phyloP scores from a whole-genome alignment of 495 filamentous ascomycete species.

The Amniculicola lignicola region DNA sequence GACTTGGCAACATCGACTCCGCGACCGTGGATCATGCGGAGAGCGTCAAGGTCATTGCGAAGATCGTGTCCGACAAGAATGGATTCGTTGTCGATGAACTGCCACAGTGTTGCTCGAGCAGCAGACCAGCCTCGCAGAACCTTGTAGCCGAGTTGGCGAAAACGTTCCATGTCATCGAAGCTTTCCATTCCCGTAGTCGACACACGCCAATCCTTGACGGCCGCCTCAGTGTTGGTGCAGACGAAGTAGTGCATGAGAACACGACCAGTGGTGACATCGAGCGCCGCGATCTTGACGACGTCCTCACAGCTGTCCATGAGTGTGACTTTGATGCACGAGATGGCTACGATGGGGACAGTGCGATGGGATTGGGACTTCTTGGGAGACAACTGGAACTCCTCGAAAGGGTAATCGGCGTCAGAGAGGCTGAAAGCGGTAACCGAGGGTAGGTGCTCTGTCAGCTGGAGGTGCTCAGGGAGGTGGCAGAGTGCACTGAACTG shows the following conservation, averaged over 20 bases:
- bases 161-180: slow-evolving; percentile 37
- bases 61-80: slow-evolving; percentile 50
- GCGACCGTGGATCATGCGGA: slow-evolving; percentile 45
- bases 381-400: slow-evolving; percentile 21
- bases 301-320: slow-evolving; percentile 13
- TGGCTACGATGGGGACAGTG: slow-evolving; percentile 1
- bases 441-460: slow-evolving; percentile 18
- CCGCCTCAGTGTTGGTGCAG: slow-evolving; percentile 31
- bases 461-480: slow-evolving; percentile 16
- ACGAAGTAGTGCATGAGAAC: slow-evolving; percentile 48
- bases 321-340: slow-evolving; percentile 20
- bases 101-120: slow-evolving; percentile 45
- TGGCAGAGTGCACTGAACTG: slow-evolving; percentile 14
- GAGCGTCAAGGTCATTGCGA: slow-evolving; percentile 45
- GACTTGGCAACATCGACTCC: slow-evolving; percentile 43
- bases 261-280: slow-evolving; percentile 52
- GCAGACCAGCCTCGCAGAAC: slow-evolving; percentile 43
- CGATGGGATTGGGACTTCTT: not conserved
- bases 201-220: slow-evolving; percentile 43
- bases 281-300: slow-evolving; percentile 33
- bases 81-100: slow-evolving; percentile 45
- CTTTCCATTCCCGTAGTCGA: slow-evolving; percentile 42
- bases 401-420: not conserved
- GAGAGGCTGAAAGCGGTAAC: slow-evolving; percentile 15
- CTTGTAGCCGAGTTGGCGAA: slow-evolving; percentile 16